phyloP scores from a whole-genome alignment of 129 eudicot species.

The Centella asiatica region DNA sequence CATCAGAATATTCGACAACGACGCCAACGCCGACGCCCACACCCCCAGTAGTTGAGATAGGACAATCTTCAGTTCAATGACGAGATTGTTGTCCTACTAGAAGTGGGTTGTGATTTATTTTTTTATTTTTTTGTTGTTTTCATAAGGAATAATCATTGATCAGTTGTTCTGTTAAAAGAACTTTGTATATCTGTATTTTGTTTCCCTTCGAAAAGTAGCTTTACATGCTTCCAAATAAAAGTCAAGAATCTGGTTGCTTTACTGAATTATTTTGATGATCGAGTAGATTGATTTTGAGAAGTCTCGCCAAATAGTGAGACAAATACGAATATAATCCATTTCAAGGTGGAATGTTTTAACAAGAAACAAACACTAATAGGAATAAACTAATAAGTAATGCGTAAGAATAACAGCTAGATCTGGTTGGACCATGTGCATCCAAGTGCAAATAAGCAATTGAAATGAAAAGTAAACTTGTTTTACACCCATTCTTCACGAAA shows the following conservation, averaged over 20 bases:
- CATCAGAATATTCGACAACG: constrained; percentile 58
- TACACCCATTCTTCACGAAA: too few relatives aligned
- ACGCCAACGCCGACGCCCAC: too few relatives aligned
- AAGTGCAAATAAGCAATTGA: too few relatives aligned
- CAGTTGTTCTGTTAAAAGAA: neutral
- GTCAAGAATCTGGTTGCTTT: constrained; percentile 5
- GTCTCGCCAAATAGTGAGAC: neutral
- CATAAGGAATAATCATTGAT: neutral
- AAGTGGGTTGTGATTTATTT: constrained; percentile 13
- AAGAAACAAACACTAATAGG: neutral
- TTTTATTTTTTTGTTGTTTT: neutral
- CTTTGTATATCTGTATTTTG: neutral
- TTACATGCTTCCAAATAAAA: neutral
- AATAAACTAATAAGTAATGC: too few relatives aligned
- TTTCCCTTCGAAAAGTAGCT: constrained; percentile 1
- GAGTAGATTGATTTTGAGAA: neutral
- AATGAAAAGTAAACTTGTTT: too few relatives aligned
- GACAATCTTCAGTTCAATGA: constrained; percentile 35
- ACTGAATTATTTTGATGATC: neutral
- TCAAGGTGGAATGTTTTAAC: neutral
- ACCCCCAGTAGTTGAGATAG: constrained; percentile 39
- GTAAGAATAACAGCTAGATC: neutral
- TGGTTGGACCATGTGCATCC: constrained; percentile 1
- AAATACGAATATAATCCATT: neutral
- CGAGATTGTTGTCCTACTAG: constrained; percentile 14